Evolutionary conservation across 805 yeast species (phyloP), one percentile per base, ranked within the genome.

Genomic region (Yarrowia divulgata): DNA sequence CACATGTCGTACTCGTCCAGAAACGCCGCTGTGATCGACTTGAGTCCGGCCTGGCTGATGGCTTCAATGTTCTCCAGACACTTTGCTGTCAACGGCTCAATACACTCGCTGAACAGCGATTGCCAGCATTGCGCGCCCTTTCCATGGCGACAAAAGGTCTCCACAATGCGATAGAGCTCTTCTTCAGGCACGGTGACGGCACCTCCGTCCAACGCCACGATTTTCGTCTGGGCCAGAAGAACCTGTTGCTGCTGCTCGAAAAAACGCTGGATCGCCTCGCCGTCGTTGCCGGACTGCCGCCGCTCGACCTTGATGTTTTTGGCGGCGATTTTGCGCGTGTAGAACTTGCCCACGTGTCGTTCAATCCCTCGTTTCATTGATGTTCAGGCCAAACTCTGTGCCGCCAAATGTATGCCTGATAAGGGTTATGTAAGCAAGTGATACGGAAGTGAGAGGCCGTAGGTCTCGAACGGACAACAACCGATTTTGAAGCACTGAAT

Each of bases 251-350:
- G 66, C 50, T 45, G 50, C 23, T 60, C 52, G 18, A 60, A 60
- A 18, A 43, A 60, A 34, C 40, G 66, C 37, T 34, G 18, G 18
- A 60, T 60, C 10, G 66, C 66, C 8, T 60, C 52, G 10, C 37
- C 32, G 32, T 60, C 66, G 42, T 32, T 60, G 42, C 7, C 4
- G 48, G 29, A 4, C 40, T 43, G 52, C 7, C 57, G 55, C 3
- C 68, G 68, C 39, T 63, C 68, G 37, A 63, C 68, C 57, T 63
- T 63, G 43, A 63, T 63, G 68, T 63, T 63, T 23, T 49, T 48
- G 14, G 48, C 68, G 18, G 68, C 57, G 32, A 49, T 48, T 37
- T 63, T 63, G 48, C 68, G 68, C 37, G 68, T 40, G 57, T 63
- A 32, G 23, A 63, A 63, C 39, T 49, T 48, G 39, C 68, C 57